Evolutionary conservation across 2,329 filamentous ascomycete genomes (phyloP), one percentile per base, ranked within the genome.

Genomic region (Exophiala alcalophila): DNA sequence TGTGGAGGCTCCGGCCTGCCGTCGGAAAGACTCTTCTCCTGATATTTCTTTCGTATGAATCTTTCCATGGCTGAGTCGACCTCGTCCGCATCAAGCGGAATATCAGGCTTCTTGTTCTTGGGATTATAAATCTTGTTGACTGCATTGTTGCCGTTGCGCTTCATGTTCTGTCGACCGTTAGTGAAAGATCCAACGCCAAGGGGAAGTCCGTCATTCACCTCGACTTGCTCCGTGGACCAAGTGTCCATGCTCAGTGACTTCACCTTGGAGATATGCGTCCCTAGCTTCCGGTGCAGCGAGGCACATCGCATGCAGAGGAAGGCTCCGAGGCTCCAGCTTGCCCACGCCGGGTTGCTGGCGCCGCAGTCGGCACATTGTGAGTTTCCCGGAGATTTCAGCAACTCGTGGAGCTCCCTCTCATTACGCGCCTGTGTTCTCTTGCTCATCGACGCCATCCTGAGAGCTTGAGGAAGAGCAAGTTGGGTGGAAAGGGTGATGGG

Each of bases 221-320:
- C 92, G 52, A 98, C 90, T 69, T 98, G 92, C 49, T 97, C 92
- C 60, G 84, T 83, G 34, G 86, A 82, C 92, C 92, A 98, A 56
- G 84, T 92, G 68, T 98, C 92, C 90, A 98, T 97, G 65, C 86
- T 97, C 69, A 98, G 68, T 25, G 90, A 97, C 68, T 98, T 98
- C 72, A 98, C 89, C 66, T 98, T 98, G 55, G 90, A 96, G 52
- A 98, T 88, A 66, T 98, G 92, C 27, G 92, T 97, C 49, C 92
- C 92, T 60, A 98, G 74, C 69, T 97, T 97, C 61, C 92, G 86
- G 71, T 98, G 92, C 60, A 97, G 78, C 40, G 89, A 80, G 40
- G 90, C 92, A 73, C 92, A 98, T 63, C 92, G 87, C 86, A 98
- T 94, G 70, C 92, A 98, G 36, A 98, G 74, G 64, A 98, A 98